phyloP scores from a whole-genome alignment of 768 basidiomycete species.

The Pisolithus tinctorius region DNA sequence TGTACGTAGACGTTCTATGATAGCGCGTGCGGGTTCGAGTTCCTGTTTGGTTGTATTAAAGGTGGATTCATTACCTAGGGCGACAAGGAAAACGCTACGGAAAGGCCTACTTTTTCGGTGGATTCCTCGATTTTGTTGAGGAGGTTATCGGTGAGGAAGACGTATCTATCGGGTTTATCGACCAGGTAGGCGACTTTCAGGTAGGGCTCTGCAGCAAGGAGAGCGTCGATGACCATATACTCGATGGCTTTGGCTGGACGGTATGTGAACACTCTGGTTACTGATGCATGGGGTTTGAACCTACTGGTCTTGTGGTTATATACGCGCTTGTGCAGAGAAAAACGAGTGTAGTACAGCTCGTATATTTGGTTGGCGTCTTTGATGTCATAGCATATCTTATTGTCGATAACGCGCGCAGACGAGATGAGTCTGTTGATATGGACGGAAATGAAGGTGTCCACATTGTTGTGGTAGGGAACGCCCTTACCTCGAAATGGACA shows the following conservation, averaged over 20 bases:
- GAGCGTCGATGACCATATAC: conserved; percentile 77
- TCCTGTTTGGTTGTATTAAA: conserved; percentile 38
- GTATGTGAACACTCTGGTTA: not conserved
- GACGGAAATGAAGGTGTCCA: not conserved
- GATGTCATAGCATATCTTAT: conserved; percentile 74
- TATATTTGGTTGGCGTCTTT: conserved; percentile 76
- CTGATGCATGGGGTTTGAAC: conserved; percentile 8
- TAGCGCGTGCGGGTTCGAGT: conserved; percentile 48
- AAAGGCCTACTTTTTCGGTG: conserved; percentile 21
- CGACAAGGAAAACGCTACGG: not conserved
- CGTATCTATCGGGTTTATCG: conserved; percentile 49
- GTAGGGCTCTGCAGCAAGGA: conserved; percentile 60
- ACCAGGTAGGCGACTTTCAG: conserved; percentile 55
- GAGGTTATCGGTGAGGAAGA: conserved; percentile 66
- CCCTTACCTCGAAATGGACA: conserved; percentile 40
- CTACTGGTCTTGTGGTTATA: conserved; percentile 75
- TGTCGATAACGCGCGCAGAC: conserved; percentile 67
- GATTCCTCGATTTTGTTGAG: conserved; percentile 53
- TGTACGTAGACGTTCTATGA: conserved; percentile 53
- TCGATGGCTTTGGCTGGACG: conserved; percentile 65
- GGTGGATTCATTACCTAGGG: not conserved
- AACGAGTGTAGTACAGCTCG: conserved; percentile 66
- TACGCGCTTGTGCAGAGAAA: conserved; percentile 76
- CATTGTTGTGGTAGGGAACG: not conserved
- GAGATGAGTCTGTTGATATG: conserved; percentile 48